These are phyloP conservation scores for Sporisorium sorghi DNA, from an alignment of 1,284 basidiomycete genomes.

Conservation along the genomic window DNA sequence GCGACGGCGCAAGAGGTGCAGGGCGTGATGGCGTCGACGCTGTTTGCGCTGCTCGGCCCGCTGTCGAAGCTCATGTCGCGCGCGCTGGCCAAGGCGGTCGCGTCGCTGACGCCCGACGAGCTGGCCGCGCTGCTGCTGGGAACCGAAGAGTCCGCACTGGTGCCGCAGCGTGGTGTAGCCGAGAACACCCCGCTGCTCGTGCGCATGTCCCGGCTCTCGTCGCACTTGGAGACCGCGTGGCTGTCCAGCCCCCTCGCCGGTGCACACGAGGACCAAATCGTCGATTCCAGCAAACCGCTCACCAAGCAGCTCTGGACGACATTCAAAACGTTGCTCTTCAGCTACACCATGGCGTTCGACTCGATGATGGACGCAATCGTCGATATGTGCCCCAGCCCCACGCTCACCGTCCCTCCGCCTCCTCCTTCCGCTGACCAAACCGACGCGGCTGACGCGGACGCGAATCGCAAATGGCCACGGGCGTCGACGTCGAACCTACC, in stretches of 20 bases:
- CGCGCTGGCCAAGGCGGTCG: slow-evolving; percentile 47
- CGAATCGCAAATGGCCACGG: slow-evolving; percentile 36
- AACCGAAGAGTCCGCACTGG: slow-evolving; percentile 22
- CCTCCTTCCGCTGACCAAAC: too few species aligned
- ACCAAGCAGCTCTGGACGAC: slow-evolving; percentile 59
- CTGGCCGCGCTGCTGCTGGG: slow-evolving; percentile 45
- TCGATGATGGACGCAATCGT: slow-evolving; percentile 62
- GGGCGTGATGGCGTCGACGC: slow-evolving; percentile 26
- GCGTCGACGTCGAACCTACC: slow-evolving; percentile 61
- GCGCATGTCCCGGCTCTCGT: slow-evolving; percentile 50
- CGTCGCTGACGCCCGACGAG: slow-evolving; percentile 31
- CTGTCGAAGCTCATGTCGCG: slow-evolving; percentile 59
- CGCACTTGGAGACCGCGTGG: slow-evolving; percentile 36
- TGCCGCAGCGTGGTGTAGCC: slow-evolving; percentile 8
- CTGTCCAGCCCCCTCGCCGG: slow-evolving; percentile 44
- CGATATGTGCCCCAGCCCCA: slow-evolving; percentile 65
- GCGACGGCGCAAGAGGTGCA: slow-evolving; percentile 17
- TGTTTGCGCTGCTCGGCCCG: slow-evolving; percentile 58
- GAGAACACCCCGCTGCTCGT: slow-evolving; percentile 40
- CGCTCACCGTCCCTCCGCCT: slow-evolving; percentile 45
- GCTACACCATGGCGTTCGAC: slow-evolving; percentile 66
- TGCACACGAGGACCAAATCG: slow-evolving; percentile 35
- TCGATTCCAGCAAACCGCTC: slow-evolving; percentile 26
- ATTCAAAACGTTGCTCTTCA: slow-evolving; percentile 65
- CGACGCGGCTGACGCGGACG: slow-evolving; percentile 16